Conservation (phyloP, 1,284 basidiomycete genomes). For the Tilletiaria anomala region DNA sequence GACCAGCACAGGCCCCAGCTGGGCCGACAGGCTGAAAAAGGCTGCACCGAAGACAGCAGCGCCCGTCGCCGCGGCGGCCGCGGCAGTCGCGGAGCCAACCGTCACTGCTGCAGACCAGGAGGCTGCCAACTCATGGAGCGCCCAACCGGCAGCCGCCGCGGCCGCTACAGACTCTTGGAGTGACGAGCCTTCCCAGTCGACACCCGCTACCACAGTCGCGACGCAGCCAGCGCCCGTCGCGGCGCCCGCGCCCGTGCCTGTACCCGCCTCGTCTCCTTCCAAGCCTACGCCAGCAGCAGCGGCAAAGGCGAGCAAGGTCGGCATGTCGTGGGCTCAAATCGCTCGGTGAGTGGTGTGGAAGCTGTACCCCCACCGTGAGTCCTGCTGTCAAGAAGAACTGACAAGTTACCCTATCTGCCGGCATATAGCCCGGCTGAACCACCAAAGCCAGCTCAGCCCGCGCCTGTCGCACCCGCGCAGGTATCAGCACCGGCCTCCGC, state of each 20-base stretch:
- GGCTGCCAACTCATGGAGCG: too few relatives aligned
- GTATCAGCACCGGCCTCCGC: conserved; percentile 6
- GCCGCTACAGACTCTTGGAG: conserved; percentile 6
- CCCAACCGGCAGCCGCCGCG: too few relatives aligned
- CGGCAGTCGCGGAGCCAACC: conserved; percentile 2
- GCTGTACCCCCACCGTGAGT: neutral
- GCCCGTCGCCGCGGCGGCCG: conserved; percentile 2
- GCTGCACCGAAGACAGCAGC: conserved; percentile 6
- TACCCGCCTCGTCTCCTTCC: neutral
- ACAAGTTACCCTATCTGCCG: neutral
- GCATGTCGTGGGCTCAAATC: conserved; percentile 39
- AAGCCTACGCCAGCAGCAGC: conserved; percentile 4
- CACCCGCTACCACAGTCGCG: conserved; percentile 11
- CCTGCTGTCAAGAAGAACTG: neutral
- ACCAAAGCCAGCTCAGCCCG: conserved; percentile 11
- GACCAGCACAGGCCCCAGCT: conserved; percentile 18
- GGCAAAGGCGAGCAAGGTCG: too few relatives aligned
- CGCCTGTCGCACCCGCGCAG: too few relatives aligned
- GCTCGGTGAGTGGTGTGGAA: conserved; percentile 29
- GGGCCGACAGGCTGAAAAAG: conserved; percentile 21
- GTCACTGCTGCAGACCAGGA: too few relatives aligned
- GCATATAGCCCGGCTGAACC: conserved; percentile 9
- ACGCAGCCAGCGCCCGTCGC: conserved; percentile 8
- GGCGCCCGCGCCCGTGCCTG: conserved; percentile 14
- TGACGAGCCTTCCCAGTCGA: conserved; percentile 12